Base-by-base conservation (phyloP, 345 rosid genomes). In the Combretum micranthum region DNA sequence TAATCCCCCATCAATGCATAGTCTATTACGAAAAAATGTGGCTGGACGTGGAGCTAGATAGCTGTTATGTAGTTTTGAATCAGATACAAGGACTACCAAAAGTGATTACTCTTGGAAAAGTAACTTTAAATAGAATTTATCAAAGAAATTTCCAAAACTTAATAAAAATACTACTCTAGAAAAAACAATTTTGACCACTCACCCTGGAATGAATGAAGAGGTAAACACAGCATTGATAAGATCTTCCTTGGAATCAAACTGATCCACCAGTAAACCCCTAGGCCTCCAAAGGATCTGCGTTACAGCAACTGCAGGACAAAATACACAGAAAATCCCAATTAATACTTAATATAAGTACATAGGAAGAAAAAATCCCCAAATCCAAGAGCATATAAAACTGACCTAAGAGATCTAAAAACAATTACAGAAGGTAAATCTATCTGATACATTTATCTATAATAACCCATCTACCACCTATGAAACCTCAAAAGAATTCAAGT, bases 201-300 rank as follows among this genome's bases (percentile, higher is more conserved):
- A 86, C 97, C 94, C 96, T 13, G 97, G 99, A 74, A 93, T 75
- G 74, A 93, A 93, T 55, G 97, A 74, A 64, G 99, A 93, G 58
- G 99, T 74, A 63, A 85, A 42, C 66, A 93, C 80, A 66, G 97
- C 99, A 82, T 87, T 68, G 45, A 86, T 89, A 42, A 93, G 77
- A 71, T 93, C 97, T 67, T 80, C 86, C 71, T 78, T 89, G n/a
- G 97, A 93, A 75, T 89, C 86, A 50, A 83, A 93, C 53, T 85
- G 97, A 83, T 93, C 99, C 66, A 93, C 99, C 46, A 89, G 77
- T 64, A 93, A 76, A 50, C 94, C 94, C 73, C 85, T 77, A 54
- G 97, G 96, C 71, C 84, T 87, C 99, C 91, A 87, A 8, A 81
- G 77, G 61, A 93, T 73, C 80, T 89, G 96, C 44, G 97, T 93